phyloP scores from a whole-genome alignment of 805 yeast genomes.

The Candida jianshihensis region DNA sequence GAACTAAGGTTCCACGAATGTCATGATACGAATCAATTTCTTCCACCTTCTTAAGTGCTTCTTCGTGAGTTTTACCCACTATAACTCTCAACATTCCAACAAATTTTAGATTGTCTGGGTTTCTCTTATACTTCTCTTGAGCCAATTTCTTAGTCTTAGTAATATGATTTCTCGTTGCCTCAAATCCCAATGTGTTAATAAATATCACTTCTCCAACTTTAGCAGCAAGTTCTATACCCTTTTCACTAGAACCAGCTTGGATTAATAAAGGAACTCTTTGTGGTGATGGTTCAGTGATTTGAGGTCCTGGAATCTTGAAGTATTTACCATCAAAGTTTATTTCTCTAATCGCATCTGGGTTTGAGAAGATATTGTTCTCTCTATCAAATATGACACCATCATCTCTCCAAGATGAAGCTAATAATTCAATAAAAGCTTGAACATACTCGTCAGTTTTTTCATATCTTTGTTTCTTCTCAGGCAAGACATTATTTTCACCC shows the following conservation, averaged over 20 bases:
- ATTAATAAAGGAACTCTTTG: constrained; percentile 1
- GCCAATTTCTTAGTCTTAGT: not conserved
- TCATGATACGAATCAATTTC: not conserved
- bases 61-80: not conserved
- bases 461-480: not conserved
- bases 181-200: not conserved
- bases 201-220: constrained; percentile 1
- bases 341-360: not conserved
- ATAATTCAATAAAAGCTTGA: not conserved
- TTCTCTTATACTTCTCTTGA: not conserved
- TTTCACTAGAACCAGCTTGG: not conserved
- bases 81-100: not conserved
- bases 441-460: constrained; percentile 1
- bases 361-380: constrained; percentile 1
- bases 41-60: not conserved
- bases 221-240: not conserved
- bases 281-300: constrained; percentile 1
- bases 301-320: not conserved
- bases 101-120: not conserved
- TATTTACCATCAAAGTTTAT: not conserved
- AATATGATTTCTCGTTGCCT: not conserved
- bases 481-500: not conserved
- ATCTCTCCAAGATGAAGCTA: constrained; percentile 1
- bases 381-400: not conserved
- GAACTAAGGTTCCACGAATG: not conserved